Conservation (phyloP, 2,329 filamentous ascomycete genomes). For the Stemphylium beticola region DNA sequence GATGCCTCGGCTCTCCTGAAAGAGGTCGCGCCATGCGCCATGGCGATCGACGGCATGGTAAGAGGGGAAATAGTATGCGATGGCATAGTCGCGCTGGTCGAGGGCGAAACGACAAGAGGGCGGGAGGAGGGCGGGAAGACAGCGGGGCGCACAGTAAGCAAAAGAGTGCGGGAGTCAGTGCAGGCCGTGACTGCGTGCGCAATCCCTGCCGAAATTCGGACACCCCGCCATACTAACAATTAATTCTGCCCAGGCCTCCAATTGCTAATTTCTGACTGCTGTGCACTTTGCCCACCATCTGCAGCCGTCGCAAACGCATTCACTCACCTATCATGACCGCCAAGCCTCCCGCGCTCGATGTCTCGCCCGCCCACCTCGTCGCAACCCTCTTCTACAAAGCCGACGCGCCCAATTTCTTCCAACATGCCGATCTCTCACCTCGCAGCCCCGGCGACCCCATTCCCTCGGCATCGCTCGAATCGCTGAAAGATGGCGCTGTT, state of each 20-base stretch:
- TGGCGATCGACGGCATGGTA: too few species aligned
- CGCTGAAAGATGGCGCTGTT: constrained; percentile 54
- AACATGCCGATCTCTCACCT: constrained; percentile 56
- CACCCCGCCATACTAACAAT: background rate
- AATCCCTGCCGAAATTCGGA: constrained; percentile 9
- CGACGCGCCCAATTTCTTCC: constrained; percentile 46
- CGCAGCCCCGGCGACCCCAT: constrained; percentile 41
- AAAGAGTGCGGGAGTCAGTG: too few species aligned
- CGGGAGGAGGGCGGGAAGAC: too few species aligned
- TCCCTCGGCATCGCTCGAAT: constrained; percentile 40
- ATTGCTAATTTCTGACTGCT: background rate
- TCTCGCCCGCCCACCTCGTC: constrained; percentile 35
- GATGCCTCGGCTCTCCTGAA: too few species aligned
- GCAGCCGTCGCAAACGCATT: too few species aligned
- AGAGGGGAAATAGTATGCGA: too few species aligned
- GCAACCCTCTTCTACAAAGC: constrained; percentile 50
- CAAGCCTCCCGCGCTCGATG: constrained; percentile 25
- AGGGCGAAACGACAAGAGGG: too few species aligned
- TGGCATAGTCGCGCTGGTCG: too few species aligned
- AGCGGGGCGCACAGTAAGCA: too few species aligned
- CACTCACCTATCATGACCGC: constrained; percentile 19
- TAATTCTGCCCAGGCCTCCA: background rate
- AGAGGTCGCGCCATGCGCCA: too few species aligned
- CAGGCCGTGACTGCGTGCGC: background rate
- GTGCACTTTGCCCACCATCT: background rate